Conservation (phyloP, 345 rosid species). For the Pistacia vera region DNA sequence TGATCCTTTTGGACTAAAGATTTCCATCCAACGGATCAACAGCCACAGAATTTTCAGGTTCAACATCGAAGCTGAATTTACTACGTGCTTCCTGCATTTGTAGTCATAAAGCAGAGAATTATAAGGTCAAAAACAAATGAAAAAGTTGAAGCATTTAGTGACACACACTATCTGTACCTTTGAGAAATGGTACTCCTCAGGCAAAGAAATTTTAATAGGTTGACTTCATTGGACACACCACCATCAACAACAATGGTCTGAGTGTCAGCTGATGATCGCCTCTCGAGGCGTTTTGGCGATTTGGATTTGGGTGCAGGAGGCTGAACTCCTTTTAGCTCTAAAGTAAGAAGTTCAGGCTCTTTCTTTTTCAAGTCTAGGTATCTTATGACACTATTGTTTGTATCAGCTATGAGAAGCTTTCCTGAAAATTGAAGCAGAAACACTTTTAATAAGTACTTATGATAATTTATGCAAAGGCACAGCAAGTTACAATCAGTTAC, state of each 20-base stretch:
- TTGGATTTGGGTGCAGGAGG: conserved; percentile 64
- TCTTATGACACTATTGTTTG: conserved; percentile 80
- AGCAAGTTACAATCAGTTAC: conserved; percentile 2
- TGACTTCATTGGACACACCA: conserved; percentile 64
- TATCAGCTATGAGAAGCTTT: conserved; percentile 80
- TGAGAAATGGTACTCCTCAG: conserved; percentile 84
- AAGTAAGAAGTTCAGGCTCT: conserved; percentile 58
- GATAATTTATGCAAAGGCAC: background rate
- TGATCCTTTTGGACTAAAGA: conserved; percentile 69
- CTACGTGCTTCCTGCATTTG: conserved; percentile 76
- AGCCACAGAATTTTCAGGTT: conserved; percentile 63
- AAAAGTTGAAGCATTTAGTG: background rate
- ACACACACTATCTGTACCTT: conserved; percentile 46
- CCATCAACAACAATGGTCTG: conserved; percentile 56
- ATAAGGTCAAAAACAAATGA: background rate
- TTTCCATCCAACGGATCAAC: conserved; percentile 70
- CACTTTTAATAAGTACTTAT: background rate
- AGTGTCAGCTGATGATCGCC: conserved; percentile 69
- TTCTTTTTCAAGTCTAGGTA: conserved; percentile 62
- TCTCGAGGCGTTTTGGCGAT: conserved; percentile 72
- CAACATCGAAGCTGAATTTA: conserved; percentile 68
- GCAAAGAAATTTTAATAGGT: conserved; percentile 46
- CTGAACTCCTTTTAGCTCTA: conserved; percentile 85
- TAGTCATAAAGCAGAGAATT: conserved; percentile 1
- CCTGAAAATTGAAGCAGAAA: conserved; percentile 47